Evolutionary conservation across 1,284 basidiomycete species (phyloP).

Genomic region (Pascua guehoae): DNA sequence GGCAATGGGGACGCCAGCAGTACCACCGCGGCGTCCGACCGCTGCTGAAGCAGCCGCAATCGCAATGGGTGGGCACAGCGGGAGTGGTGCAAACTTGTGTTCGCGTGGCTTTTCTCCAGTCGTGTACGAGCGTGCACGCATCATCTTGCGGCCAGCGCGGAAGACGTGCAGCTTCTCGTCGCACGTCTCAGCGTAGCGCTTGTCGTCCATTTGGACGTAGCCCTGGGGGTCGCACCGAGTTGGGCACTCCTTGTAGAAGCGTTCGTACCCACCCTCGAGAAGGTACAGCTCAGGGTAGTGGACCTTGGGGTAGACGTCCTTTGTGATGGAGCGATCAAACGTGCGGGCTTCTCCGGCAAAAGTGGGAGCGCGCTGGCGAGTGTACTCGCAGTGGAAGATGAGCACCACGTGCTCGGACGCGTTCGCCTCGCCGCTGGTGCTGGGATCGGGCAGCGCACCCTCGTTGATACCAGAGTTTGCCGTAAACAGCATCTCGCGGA

Average conservation of each 20-base stretch:
- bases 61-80: constrained; percentile 37
- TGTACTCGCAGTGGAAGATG: constrained; percentile 98
- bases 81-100: constrained; percentile 7
- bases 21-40: constrained; percentile 28
- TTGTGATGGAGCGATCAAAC: constrained; percentile 82
- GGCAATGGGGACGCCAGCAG: constrained; percentile 17
- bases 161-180: constrained; percentile 85
- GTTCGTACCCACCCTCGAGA: constrained; percentile 90
- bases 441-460: constrained; percentile 63
- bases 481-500: constrained; percentile 76
- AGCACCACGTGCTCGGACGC: constrained; percentile 70
- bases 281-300: constrained; percentile 97
- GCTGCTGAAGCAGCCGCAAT: constrained; percentile 44
- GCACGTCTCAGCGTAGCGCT: constrained; percentile 70
- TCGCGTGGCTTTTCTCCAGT: constrained; percentile 61
- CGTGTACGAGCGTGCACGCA: constrained; percentile 76
- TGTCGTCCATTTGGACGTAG: constrained; percentile 94
- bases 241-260: constrained; percentile 69
- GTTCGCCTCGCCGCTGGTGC: constrained; percentile 68
- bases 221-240: constrained; percentile 70
- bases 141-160: constrained; percentile 62
- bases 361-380: constrained; percentile 88
- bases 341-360: constrained; percentile 90
- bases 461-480: constrained; percentile 50
- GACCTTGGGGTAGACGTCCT: constrained; percentile 82